These are phyloP conservation scores for Saccharum hybrid DNA, from an alignment of 202 grass and related monocot genomes.

Conservation along the genomic window DNA sequence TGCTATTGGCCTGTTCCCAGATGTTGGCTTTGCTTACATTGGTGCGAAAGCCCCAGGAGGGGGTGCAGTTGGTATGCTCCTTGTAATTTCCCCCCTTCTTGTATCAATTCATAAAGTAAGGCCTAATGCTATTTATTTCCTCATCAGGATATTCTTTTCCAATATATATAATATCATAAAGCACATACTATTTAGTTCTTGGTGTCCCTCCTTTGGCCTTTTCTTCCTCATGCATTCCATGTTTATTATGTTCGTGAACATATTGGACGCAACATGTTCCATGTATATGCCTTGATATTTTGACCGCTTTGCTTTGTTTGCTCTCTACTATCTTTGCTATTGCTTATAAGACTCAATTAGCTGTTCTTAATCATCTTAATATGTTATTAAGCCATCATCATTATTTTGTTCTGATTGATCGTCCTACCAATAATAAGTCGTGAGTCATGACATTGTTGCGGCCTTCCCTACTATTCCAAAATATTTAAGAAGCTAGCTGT, in stretches of 20 bases:
- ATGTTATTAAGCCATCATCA: neutral
- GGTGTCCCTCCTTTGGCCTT: neutral
- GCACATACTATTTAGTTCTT: neutral
- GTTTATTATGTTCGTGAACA: neutral
- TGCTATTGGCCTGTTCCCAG: constrained; percentile 92
- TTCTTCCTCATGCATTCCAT: constrained; percentile 26
- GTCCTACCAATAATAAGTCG: constrained; percentile 3
- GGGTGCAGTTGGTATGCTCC: constrained; percentile 78
- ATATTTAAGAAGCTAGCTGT: neutral
- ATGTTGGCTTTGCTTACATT: constrained; percentile 98
- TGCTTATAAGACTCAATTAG: neutral
- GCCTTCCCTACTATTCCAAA: constrained; percentile 32
- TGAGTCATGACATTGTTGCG: neutral
- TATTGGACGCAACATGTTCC: neutral
- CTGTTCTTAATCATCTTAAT: constrained; percentile 22
- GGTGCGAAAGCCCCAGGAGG: constrained; percentile 76
- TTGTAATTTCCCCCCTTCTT: neutral
- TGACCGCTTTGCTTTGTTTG: constrained; percentile 9
- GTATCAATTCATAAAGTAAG: neutral
- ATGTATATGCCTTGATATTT: constrained; percentile 28
- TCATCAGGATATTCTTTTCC: neutral
- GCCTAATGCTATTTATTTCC: constrained; percentile 19
- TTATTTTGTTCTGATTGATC: constrained; percentile 30
- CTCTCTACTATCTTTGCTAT: neutral
- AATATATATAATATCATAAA: constrained; percentile 22